phyloP scores from a whole-genome alignment of 345 rosid species.

The Eucalyptus lansdowneana region DNA sequence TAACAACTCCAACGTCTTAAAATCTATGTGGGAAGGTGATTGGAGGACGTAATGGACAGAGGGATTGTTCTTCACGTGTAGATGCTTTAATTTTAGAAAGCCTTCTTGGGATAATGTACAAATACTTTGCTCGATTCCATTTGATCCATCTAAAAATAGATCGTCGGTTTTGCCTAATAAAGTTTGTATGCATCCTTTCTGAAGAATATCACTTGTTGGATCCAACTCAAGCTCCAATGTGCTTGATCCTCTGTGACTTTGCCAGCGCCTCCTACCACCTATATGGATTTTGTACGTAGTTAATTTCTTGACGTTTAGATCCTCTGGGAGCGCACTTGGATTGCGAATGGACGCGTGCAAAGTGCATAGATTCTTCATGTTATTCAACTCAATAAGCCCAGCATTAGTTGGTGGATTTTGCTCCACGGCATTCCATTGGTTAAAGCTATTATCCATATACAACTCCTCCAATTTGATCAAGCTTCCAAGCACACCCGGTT shows the following conservation, averaged over 20 bases:
- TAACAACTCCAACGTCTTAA: neutral
- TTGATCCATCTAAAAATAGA: fast-evolving
- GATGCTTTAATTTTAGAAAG: neutral
- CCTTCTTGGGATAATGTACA: fast-evolving
- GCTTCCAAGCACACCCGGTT: neutral
- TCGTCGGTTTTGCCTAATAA: fast-evolving
- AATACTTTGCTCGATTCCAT: neutral
- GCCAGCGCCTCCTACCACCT: fast-evolving
- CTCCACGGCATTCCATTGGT: too few species aligned
- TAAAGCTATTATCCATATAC: too few species aligned
- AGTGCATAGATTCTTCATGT: too few species aligned
- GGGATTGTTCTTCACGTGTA: fast-evolving
- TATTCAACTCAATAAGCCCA: too few species aligned
- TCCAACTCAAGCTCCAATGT: too few species aligned
- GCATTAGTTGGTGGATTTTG: too few species aligned
- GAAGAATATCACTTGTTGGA: fast-evolving
- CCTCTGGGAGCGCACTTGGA: too few species aligned
- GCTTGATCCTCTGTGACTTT: fast-evolving
- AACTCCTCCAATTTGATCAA: neutral
- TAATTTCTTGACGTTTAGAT: fast-evolving
- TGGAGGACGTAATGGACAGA: neutral
- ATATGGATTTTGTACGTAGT: fast-evolving
- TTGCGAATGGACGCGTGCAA: too few species aligned
- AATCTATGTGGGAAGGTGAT: fast-evolving
- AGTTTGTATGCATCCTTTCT: neutral